phyloP scores from a whole-genome alignment of 2,329 filamentous ascomycete species.

The Trematosphaeria pertusa region DNA sequence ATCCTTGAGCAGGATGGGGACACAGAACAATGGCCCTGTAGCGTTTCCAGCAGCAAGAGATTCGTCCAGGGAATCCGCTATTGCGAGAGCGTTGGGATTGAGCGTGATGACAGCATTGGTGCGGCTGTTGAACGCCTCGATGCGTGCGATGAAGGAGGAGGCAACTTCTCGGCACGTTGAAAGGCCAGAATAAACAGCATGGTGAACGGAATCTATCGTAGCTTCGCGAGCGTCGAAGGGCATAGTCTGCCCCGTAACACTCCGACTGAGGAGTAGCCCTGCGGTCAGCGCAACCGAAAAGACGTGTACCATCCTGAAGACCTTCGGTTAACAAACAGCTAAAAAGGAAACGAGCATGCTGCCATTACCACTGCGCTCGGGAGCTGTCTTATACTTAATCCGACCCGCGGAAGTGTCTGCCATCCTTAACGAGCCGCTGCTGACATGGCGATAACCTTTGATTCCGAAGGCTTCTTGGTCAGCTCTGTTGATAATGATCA shows the following conservation, averaged over 20 bases:
- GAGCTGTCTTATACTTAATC: neutral
- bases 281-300: constrained; percentile 1
- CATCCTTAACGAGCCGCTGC: no score
- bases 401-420: no score
- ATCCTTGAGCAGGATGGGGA: constrained; percentile 70
- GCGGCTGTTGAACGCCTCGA: constrained; percentile 62
- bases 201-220: constrained; percentile 64
- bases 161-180: constrained; percentile 64
- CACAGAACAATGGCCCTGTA: constrained; percentile 63
- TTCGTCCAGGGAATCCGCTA: constrained; percentile 60
- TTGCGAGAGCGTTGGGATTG: constrained; percentile 56
- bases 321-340: no score
- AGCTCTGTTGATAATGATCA: constrained; percentile 19
- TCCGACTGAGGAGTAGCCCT: constrained; percentile 14
- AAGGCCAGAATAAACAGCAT: constrained; percentile 60
- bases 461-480: no score
- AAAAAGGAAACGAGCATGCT: neutral
- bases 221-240: constrained; percentile 64
- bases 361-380: constrained; percentile 2
- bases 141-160: constrained; percentile 63
- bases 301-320: constrained; percentile 3
- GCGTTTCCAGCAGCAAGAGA: constrained; percentile 56
- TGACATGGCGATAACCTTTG: no score
- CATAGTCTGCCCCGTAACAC: constrained; percentile 30
- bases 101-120: constrained; percentile 66